Evolutionary conservation across 805 yeast species (phyloP), one percentile per base, ranked within the genome.

Genomic region (Ascoidea rubescens): DNA sequence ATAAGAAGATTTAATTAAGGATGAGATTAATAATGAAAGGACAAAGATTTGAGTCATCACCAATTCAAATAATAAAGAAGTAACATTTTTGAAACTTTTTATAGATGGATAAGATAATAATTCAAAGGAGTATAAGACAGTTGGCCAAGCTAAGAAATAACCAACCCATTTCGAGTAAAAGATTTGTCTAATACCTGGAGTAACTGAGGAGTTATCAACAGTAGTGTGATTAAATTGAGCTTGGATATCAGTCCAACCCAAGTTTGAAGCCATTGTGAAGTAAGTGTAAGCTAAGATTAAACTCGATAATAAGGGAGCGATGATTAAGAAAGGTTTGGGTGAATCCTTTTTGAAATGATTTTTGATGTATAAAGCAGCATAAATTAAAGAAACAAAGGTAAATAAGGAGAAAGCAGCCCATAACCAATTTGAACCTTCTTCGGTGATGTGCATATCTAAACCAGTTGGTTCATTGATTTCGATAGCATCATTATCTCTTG

Each of bases 351-450:
- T 21, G 28, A 21, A 21, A 50, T 68, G 67, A 48, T 67, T 67
- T 56, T 52, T 64, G 55, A 70, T 64, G 45, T 60, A 54, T 46
- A 57, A 53, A 4, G 47, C 52, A 7, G 58, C 55, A 54, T 64
- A 64, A 31, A 50, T 51, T 4, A 71, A 31, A 4, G 77, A 60
- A n/a, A 71, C 60, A 0, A 71, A 49, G 17, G 69, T 68, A 58
- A 78, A 73, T 45, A 78, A 51, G 4, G 76, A 62, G 59, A 81
- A 79, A 12, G 68, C 81, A 1, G 86, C 74, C 85, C 85, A 81
- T 57, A 76, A 69, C 85, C 84, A 81, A 62, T 77, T 77, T 6
- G 84, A 79, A 62, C 87, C 86, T 58, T 75, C 78, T 12, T 61
- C 55, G 10, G 84, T 79, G 42, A 81, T 54, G 52, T 73, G 74